phyloP scores from a whole-genome alignment of 2,329 filamentous ascomycete species.

The Aspergillus quadricinctus region DNA sequence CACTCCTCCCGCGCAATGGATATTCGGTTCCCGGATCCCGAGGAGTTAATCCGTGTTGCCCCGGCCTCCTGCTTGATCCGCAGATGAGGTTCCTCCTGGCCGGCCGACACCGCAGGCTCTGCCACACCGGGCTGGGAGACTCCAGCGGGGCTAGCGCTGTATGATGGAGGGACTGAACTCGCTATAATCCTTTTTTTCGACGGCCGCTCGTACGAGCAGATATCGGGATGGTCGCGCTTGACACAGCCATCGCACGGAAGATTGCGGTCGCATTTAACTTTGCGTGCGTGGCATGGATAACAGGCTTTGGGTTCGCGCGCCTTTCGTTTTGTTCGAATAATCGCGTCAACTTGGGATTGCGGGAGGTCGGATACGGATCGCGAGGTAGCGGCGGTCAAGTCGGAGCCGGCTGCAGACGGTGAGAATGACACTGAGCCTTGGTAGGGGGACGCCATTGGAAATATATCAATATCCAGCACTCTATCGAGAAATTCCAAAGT shows the following conservation, averaged over 20 bases:
- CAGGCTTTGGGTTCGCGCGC: slow-evolving; percentile 46
- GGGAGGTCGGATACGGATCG: slow-evolving; percentile 38
- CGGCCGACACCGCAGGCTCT: slow-evolving; percentile 9
- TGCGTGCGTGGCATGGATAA: slow-evolving; percentile 45
- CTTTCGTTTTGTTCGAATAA: slow-evolving; percentile 46
- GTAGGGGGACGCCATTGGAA: slow-evolving; percentile 28
- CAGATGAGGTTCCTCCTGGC: slow-evolving; percentile 17
- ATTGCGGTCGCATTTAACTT: slow-evolving; percentile 48
- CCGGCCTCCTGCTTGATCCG: slow-evolving; percentile 18
- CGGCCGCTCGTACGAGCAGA: slow-evolving; percentile 47
- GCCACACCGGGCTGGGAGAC: slow-evolving; percentile 6
- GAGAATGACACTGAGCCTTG: slow-evolving; percentile 27
- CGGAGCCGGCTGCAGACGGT: slow-evolving; percentile 20
- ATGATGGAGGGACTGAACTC: slow-evolving; percentile 16
- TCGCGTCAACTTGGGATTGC: slow-evolving; percentile 44
- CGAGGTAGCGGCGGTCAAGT: slow-evolving; percentile 20
- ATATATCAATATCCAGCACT: not conserved
- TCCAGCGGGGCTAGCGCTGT: slow-evolving; percentile 19
- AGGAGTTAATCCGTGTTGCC: slow-evolving; percentile 4
- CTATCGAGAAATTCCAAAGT: not conserved
- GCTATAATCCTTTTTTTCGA: slow-evolving; percentile 41
- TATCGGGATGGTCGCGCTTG: slow-evolving; percentile 46
- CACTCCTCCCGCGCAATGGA: slow-evolving; percentile 42
- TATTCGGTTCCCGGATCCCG: slow-evolving; percentile 22
- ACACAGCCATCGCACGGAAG: slow-evolving; percentile 47